These are phyloP conservation scores for Enteropsectra breve DNA, from an alignment of 371 early-diverging fungal genomes.

Conservation along the genomic window DNA sequence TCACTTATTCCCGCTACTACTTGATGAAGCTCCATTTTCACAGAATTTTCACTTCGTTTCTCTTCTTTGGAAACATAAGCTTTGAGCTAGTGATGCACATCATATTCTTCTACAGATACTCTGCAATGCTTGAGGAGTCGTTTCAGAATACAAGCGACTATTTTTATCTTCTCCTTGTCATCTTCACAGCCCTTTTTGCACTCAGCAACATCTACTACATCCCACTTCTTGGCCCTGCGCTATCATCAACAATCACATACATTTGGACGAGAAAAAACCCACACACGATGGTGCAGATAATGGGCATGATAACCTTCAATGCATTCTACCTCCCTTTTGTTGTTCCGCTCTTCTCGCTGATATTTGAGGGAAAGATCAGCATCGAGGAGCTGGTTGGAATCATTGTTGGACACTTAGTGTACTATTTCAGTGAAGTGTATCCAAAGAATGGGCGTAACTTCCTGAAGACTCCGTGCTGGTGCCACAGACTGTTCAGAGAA, in stretches of 20 bases:
- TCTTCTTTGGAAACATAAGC: conserved; percentile 56
- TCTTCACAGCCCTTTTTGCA: conserved; percentile 35
- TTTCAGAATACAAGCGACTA: conserved; percentile 55
- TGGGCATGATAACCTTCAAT: conserved; percentile 56
- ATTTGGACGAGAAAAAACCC: conserved; percentile 61
- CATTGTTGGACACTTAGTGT: conserved; percentile 58
- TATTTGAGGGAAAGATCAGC: conserved; percentile 44
- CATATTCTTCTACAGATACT: conserved; percentile 59
- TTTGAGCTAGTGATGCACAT: conserved; percentile 57
- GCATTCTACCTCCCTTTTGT: conserved; percentile 61
- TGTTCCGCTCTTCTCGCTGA: conserved; percentile 52
- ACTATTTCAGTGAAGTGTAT: conserved; percentile 55
- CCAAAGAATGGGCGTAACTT: conserved; percentile 49
- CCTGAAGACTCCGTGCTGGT: conserved; percentile 54
- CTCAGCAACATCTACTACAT: conserved; percentile 36
- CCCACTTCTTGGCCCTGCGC: conserved; percentile 44
- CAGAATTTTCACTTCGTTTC: conserved; percentile 55
- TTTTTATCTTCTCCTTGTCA: conserved; percentile 51
- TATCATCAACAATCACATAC: conserved; percentile 59
- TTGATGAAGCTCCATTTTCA: conserved; percentile 51
- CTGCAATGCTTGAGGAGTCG: conserved; percentile 57
- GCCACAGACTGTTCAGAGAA: conserved; percentile 53
- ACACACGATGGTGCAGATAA: conserved; percentile 53
- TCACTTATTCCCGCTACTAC: conserved; percentile 49
- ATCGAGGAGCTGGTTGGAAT: conserved; percentile 59